Evolutionary conservation across 176 grass and related monocot species (phyloP).

Genomic region (Carex pumila): DNA sequence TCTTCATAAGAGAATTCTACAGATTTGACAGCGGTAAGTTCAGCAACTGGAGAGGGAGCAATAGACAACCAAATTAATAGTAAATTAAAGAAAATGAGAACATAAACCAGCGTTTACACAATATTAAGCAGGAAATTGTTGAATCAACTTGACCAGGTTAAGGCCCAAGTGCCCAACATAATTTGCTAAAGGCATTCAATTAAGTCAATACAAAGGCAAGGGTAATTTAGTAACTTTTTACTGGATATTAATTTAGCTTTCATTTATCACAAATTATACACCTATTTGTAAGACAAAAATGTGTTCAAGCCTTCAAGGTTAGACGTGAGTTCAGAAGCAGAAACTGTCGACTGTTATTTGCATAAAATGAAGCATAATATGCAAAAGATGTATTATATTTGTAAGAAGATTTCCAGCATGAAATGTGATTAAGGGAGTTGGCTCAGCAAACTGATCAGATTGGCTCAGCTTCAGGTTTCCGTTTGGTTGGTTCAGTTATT

Average conservation of each 20-base stretch:
- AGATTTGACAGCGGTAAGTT: slow-evolving; percentile 76
- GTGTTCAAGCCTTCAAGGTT: background rate
- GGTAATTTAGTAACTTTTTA: background rate
- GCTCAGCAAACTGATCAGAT: too few relatives aligned
- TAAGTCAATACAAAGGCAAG: background rate
- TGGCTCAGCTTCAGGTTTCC: background rate
- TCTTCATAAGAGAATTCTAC: slow-evolving; percentile 89
- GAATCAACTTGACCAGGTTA: background rate
- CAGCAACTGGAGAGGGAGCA: slow-evolving; percentile 28
- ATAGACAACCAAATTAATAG: slow-evolving; percentile 1
- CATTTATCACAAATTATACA: background rate
- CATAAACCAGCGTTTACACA: background rate
- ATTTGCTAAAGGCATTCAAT: background rate
- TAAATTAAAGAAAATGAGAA: background rate
- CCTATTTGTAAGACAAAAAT: background rate
- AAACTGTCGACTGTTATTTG: background rate
- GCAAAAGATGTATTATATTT: background rate
- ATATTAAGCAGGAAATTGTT: background rate
- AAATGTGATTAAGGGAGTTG: background rate
- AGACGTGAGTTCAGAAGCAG: background rate
- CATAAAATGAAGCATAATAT: background rate
- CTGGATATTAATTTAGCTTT: background rate
- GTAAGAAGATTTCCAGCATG: background rate
- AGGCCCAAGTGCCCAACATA: background rate
- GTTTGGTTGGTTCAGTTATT: background rate